Conservation (phyloP, 495 filamentous ascomycete species). For the Penicillium flavigenum region DNA sequence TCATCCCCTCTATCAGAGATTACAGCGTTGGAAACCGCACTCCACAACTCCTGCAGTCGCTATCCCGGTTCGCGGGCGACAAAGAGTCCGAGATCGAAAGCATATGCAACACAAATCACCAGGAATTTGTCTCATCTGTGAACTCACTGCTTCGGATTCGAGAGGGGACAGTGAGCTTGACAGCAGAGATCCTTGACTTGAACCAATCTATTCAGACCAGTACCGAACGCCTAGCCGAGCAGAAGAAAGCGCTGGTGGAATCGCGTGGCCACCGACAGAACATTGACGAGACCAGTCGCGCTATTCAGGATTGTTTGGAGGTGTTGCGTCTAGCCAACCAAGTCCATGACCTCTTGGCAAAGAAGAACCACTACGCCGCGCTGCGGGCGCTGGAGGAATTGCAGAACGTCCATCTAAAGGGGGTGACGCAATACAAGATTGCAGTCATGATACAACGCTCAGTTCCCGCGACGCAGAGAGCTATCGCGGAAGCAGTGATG, state of each 20-base stretch:
- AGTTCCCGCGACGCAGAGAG: slow-evolving; percentile 85
- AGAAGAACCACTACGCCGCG: slow-evolving; percentile 93
- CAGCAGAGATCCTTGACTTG: slow-evolving; percentile 85
- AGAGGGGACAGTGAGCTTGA: slow-evolving; percentile 82
- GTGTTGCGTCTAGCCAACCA: slow-evolving; percentile 92
- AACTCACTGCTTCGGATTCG: slow-evolving; percentile 88
- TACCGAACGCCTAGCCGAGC: slow-evolving; percentile 89
- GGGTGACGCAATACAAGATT: slow-evolving; percentile 90
- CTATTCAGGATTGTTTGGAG: slow-evolving; percentile 85
- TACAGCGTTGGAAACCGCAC: slow-evolving; percentile 74
- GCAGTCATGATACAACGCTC: slow-evolving; percentile 95
- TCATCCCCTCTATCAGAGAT: slow-evolving; percentile 90
- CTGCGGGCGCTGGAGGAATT: slow-evolving; percentile 92
- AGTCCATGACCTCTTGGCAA: slow-evolving; percentile 83
- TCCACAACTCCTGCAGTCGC: slow-evolving; percentile 68
- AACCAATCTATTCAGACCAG: slow-evolving; percentile 95
- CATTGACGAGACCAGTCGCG: slow-evolving; percentile 88
- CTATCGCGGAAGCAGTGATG: slow-evolving; percentile 96
- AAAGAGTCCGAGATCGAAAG: slow-evolving; percentile 90
- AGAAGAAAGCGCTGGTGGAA: slow-evolving; percentile 91
- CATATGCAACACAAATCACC: slow-evolving; percentile 93
- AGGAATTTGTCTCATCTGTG: slow-evolving; percentile 91
- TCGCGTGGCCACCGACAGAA: slow-evolving; percentile 91
- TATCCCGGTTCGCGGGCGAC: slow-evolving; percentile 77
- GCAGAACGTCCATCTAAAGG: slow-evolving; percentile 92